Conservation (phyloP, 2,329 filamentous ascomycete genomes). For the Sarocladium strictum region DNA sequence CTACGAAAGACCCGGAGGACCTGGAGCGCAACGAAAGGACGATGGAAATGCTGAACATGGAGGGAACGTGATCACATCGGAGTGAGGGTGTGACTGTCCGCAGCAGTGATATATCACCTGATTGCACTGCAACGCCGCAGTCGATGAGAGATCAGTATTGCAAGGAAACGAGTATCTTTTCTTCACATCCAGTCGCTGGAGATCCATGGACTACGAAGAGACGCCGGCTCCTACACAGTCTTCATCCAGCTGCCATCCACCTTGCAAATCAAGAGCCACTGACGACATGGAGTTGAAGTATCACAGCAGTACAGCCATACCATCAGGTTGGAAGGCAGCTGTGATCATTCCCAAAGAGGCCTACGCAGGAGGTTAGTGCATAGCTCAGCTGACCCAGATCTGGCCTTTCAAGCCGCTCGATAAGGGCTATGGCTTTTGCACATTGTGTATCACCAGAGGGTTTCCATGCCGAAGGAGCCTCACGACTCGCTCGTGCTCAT, state of each 20-base stretch:
- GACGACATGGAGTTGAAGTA: neutral
- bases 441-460: neutral
- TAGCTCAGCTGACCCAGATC: neutral
- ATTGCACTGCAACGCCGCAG: neutral
- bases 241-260: neutral
- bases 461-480: neutral
- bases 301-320: neutral
- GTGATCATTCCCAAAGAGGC: neutral
- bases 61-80: neutral
- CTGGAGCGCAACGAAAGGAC: neutral
- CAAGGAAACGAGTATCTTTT: neutral
- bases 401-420: neutral
- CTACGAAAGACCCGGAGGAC: neutral
- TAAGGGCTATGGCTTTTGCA: neutral
- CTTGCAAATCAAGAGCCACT: constrained; percentile 2
- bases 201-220: neutral
- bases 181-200: neutral
- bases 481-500: neutral
- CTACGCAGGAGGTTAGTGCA: neutral
- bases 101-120: constrained; percentile 4
- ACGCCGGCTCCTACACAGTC: neutral
- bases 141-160: neutral
- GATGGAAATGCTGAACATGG: neutral
- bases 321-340: neutral
- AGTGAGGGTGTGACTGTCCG: constrained; percentile 2